These are phyloP conservation scores for Evernia prunastri DNA, from an alignment of 495 filamentous ascomycete species.

Conservation along the genomic window DNA sequence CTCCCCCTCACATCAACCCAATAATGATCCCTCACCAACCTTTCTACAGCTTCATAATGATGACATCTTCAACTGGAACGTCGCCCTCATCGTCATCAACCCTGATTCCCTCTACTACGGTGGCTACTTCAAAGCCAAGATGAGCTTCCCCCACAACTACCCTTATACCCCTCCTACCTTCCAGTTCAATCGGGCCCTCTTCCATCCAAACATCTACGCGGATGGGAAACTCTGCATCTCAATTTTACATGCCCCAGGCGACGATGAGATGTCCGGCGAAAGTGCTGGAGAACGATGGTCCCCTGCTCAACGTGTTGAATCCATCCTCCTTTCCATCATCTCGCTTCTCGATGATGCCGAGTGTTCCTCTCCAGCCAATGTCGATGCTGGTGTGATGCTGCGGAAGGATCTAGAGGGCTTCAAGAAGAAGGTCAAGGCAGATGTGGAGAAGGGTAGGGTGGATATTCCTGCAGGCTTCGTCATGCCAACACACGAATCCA, in stretches of 20 bases:
- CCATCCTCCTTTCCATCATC: slow-evolving; percentile 85
- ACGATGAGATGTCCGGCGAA: slow-evolving; percentile 88
- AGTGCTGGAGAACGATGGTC: slow-evolving; percentile 85
- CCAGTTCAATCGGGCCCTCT: slow-evolving; percentile 71
- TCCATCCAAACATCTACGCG: slow-evolving; percentile 89
- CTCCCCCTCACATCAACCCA: not conserved
- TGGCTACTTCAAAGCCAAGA: slow-evolving; percentile 83
- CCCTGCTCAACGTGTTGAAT: slow-evolving; percentile 86
- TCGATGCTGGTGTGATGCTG: slow-evolving; percentile 83
- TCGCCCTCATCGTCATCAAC: slow-evolving; percentile 88
- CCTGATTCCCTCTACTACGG: slow-evolving; percentile 84
- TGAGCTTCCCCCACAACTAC: slow-evolving; percentile 86
- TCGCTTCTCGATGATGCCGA: slow-evolving; percentile 94
- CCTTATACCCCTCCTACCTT: slow-evolving; percentile 86
- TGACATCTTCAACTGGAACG: slow-evolving; percentile 77
- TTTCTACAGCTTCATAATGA: slow-evolving; percentile 54
- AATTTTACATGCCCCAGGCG: slow-evolving; percentile 86
- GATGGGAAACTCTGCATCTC: slow-evolving; percentile 94
- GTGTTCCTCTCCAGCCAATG: slow-evolving; percentile 87
- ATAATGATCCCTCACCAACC: not conserved
- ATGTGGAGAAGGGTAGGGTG: slow-evolving; percentile 64
- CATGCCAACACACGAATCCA: slow-evolving; percentile 68
- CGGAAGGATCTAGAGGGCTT: slow-evolving; percentile 63
- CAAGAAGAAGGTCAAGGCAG: slow-evolving; percentile 57
- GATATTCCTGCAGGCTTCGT: slow-evolving; percentile 76